A percentile compares a stretch with the other conserved stretches of the same genome.
phyloP scores from a whole-genome alignment of 805 yeast genomes.

The Candida corydali region DNA sequence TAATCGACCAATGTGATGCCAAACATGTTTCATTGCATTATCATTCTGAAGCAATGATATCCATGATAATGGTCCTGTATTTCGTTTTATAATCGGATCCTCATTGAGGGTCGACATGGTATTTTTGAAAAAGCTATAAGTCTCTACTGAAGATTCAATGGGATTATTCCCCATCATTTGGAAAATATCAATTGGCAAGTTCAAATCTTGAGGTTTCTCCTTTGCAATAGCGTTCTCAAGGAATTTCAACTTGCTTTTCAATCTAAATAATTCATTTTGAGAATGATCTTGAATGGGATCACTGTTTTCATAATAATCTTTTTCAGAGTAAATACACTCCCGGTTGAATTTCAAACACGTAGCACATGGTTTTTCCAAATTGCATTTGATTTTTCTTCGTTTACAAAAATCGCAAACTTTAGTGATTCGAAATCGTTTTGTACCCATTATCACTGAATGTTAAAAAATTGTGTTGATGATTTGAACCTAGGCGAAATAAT shows the following conservation, averaged over 20 bases:
- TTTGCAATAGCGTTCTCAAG: conserved; percentile 10
- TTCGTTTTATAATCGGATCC: conserved; percentile 21
- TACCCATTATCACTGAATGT: too few relatives aligned
- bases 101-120: conserved; percentile 18
- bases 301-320: conserved; percentile 18
- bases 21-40: conserved; percentile 13
- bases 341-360: conserved; percentile 26
- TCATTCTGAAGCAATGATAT: conserved; percentile 24
- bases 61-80: conserved; percentile 31
- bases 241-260: conserved; percentile 10
- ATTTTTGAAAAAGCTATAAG: conserved; percentile 16
- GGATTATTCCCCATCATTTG: conserved; percentile 12
- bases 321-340: conserved; percentile 6
- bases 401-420: conserved; percentile 36
- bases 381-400: conserved; percentile 34
- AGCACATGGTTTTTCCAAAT: conserved; percentile 30
- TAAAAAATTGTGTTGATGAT: too few relatives aligned
- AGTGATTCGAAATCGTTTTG: conserved; percentile 29
- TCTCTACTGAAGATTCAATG: conserved; percentile 12
- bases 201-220: neutral
- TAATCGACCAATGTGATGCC: conserved; percentile 9
- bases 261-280: conserved; percentile 1
- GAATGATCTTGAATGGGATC: neutral
- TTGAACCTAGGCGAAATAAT: too few relatives aligned
- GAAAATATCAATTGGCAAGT: neutral